Percentiles rank a stretch among this genome's conserved stretches.
Conservation (phyloP, 2,329 filamentous ascomycete genomes). For the Elsinoe arachidis region DNA sequence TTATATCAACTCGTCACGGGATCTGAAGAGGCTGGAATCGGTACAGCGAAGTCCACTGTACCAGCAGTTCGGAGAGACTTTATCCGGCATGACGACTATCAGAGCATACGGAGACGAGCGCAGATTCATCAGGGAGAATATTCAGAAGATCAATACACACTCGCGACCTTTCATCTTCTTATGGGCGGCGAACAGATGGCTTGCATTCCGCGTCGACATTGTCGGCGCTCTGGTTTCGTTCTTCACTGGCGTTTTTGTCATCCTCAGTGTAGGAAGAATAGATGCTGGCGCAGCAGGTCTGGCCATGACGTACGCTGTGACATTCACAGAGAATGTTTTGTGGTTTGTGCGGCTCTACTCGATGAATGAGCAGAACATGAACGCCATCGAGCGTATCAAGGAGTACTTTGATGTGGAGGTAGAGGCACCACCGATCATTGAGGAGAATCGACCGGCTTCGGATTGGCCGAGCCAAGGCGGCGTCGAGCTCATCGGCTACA, state of each 20-base stretch:
- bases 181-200: constrained; percentile 95
- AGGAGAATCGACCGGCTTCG: constrained; percentile 64
- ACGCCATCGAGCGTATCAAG: constrained; percentile 93
- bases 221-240: constrained; percentile 88
- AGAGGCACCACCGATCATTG: constrained; percentile 70
- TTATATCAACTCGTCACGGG: constrained; percentile 86
- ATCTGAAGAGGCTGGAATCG: constrained; percentile 90
- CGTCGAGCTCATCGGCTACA: constrained; percentile 83
- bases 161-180: constrained; percentile 90
- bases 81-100: constrained; percentile 92
- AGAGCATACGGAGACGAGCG: constrained; percentile 91
- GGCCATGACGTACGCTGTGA: constrained; percentile 90
- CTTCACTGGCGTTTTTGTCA: constrained; percentile 85
- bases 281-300: constrained; percentile 89
- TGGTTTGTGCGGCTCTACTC: constrained; percentile 95
- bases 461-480: constrained; percentile 81
- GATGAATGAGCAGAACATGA: constrained; percentile 98
- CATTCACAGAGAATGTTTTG: constrained; percentile 91
- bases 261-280: constrained; percentile 70
- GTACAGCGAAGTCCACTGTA: constrained; percentile 90
- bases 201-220: constrained; percentile 83
- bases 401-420: constrained; percentile 96
- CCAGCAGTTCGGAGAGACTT: constrained; percentile 94
- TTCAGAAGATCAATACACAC: constrained; percentile 79
- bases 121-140: constrained; percentile 86